Conservation (phyloP, 805 yeast genomes). For the Spathaspora sp. region DNA sequence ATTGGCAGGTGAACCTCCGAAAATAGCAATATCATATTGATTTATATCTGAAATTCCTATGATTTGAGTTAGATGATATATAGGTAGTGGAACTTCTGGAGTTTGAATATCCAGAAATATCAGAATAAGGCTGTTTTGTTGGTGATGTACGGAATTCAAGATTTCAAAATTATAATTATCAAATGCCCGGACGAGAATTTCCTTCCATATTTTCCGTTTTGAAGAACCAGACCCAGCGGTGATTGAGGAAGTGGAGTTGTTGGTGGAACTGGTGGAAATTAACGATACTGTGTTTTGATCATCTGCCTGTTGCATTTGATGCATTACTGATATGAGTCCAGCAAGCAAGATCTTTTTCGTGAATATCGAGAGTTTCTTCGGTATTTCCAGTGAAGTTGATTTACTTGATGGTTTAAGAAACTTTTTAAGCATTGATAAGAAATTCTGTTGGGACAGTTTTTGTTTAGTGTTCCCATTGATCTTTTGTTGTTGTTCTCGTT, state of each 20-base stretch:
- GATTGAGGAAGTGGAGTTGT: slow-evolving; percentile 4
- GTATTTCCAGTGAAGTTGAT: slow-evolving; percentile 1
- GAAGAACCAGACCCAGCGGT: slow-evolving; percentile 6
- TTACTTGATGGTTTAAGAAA: slow-evolving; percentile 48
- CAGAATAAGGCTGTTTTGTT: background rate
- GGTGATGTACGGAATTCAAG: slow-evolving; percentile 1
- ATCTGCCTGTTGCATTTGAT: slow-evolving; percentile 28
- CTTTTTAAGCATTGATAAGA: slow-evolving; percentile 55
- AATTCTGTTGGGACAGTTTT: slow-evolving; percentile 20
- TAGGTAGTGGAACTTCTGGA: slow-evolving; percentile 51
- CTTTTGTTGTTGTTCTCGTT: slow-evolving; percentile 6
- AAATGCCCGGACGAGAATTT: slow-evolving; percentile 62
- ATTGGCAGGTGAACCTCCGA: slow-evolving; percentile 79
- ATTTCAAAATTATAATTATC: slow-evolving; percentile 36
- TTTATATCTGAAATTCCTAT: slow-evolving; percentile 58
- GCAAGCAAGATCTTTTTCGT: slow-evolving; percentile 53
- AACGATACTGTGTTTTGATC: slow-evolving; percentile 43
- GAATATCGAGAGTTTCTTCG: slow-evolving; percentile 35
- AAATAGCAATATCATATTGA: slow-evolving; percentile 74
- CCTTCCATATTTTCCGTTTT: slow-evolving; percentile 62
- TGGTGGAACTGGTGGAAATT: slow-evolving; percentile 14
- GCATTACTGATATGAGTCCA: slow-evolving; percentile 23
- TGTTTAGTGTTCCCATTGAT: slow-evolving; percentile 1
- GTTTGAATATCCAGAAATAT: background rate
- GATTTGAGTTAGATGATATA: slow-evolving; percentile 71